Evolutionary conservation across 371 early-diverging fungal genomes (phyloP).

Genomic region (Dichotomocladium elegans): DNA sequence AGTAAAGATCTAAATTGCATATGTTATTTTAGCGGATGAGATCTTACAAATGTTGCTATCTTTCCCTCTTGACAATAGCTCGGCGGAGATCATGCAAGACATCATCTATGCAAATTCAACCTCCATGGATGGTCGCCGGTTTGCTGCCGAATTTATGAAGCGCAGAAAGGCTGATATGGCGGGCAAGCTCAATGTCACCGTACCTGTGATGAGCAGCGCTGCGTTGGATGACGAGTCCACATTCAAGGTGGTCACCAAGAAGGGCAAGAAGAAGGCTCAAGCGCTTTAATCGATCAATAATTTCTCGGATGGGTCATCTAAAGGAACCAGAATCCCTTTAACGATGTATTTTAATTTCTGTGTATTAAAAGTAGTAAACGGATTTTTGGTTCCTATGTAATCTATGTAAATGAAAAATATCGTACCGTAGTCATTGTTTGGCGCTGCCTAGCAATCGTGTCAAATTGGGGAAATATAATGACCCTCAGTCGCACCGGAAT

Average conservation of each 20-base stretch:
- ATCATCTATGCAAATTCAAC: conserved; percentile 73
- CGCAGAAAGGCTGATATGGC: conserved; percentile 72
- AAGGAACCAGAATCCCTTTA: too few species aligned
- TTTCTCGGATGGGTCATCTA: too few species aligned
- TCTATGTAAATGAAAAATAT: too few species aligned
- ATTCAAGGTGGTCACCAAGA: conserved; percentile 58
- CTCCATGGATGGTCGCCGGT: conserved; percentile 72
- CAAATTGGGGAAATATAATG: too few species aligned
- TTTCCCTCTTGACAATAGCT: conserved; percentile 71
- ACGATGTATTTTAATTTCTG: too few species aligned
- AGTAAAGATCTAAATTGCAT: background rate
- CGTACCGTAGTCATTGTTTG: too few species aligned
- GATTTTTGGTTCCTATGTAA: too few species aligned
- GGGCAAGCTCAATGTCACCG: conserved; percentile 39
- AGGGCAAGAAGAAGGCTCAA: conserved; percentile 42
- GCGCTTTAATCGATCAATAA: conserved; percentile 1
- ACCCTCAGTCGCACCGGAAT: too few species aligned
- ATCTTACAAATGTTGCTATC: conserved; percentile 75
- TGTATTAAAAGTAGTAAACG: too few species aligned
- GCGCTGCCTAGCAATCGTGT: too few species aligned
- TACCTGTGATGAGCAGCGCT: conserved; percentile 19
- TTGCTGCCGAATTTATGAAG: conserved; percentile 78
- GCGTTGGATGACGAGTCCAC: conserved; percentile 18
- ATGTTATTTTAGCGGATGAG: conserved; percentile 52
- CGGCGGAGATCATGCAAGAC: conserved; percentile 77